phyloP scores from a whole-genome alignment of 306 rosid species.

The Pachyrhizus erosus region DNA sequence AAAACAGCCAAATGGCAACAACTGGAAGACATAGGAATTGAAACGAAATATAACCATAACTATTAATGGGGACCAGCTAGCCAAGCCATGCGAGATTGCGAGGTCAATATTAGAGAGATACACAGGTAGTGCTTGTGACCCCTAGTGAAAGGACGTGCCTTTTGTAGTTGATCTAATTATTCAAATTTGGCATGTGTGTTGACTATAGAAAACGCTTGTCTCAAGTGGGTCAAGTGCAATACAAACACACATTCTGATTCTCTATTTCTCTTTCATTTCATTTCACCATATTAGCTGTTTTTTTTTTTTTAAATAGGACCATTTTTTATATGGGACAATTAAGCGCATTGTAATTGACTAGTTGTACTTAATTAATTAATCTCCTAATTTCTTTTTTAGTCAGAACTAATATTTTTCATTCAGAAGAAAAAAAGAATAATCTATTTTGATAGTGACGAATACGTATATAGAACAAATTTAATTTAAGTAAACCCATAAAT shows the following conservation, averaged over 20 bases:
- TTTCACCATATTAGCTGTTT: neutral
- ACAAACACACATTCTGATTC: constrained; percentile 5
- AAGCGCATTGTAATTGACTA: neutral
- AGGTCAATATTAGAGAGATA: constrained; percentile 28
- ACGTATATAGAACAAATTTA: neutral
- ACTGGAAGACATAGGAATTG: constrained; percentile 14
- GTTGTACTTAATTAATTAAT: neutral
- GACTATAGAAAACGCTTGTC: constrained; percentile 40
- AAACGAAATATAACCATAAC: constrained; percentile 29
- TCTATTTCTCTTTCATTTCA: neutral
- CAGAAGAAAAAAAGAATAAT: neutral
- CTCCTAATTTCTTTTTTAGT: constrained; percentile 7
- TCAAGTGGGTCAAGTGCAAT: constrained; percentile 17
- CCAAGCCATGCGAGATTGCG: constrained; percentile 9
- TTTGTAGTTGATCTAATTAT: constrained; percentile 45
- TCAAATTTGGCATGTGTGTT: constrained; percentile 46
- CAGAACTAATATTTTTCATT: neutral
- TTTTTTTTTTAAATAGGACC: too few relatives aligned
- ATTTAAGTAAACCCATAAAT: neutral
- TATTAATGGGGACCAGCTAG: constrained; percentile 40
- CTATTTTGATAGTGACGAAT: constrained; percentile 29
- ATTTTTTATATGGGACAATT: neutral
- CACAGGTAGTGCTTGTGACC: constrained; percentile 21
- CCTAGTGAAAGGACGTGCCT: constrained; percentile 35
- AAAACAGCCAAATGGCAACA: constrained; percentile 44